A percentile compares a stretch with the other conserved stretches of the same genome.
phyloP scores from a whole-genome alignment of 345 rosid species.

The Melaleuca quinquenervia region DNA sequence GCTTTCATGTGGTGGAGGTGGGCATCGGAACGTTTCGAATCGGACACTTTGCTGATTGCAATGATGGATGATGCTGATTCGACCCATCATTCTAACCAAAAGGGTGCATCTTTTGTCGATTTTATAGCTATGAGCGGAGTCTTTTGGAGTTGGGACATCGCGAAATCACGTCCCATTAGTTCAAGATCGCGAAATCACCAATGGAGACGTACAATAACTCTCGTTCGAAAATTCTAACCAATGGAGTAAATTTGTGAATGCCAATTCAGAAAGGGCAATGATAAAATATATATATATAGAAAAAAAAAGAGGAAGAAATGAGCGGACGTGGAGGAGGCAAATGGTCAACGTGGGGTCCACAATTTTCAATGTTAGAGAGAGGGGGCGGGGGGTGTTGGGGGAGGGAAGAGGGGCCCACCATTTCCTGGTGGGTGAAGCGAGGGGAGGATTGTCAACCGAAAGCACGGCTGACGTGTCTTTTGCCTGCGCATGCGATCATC shows the following conservation, averaged over 20 bases:
- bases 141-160: accelerated
- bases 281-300: no score
- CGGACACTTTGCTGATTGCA: accelerated
- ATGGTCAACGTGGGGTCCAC: neutral
- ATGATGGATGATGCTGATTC: neutral
- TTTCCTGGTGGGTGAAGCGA: neutral
- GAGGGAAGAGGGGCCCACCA: neutral
- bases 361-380: neutral
- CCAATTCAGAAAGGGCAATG: neutral
- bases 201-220: no score
- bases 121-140: neutral
- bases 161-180: neutral
- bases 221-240: neutral
- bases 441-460: neutral
- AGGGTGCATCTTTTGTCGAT: accelerated
- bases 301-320: neutral
- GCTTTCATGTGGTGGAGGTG: neutral
- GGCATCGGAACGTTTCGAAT: neutral
- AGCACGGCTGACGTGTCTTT: neutral
- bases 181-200: no score
- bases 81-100: neutral
- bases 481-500: neutral
- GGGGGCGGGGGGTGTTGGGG: neutral
- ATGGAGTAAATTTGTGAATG: neutral
- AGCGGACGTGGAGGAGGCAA: neutral